Conservation (phyloP, 768 basidiomycete species). For the Crepidotus variabilis region DNA sequence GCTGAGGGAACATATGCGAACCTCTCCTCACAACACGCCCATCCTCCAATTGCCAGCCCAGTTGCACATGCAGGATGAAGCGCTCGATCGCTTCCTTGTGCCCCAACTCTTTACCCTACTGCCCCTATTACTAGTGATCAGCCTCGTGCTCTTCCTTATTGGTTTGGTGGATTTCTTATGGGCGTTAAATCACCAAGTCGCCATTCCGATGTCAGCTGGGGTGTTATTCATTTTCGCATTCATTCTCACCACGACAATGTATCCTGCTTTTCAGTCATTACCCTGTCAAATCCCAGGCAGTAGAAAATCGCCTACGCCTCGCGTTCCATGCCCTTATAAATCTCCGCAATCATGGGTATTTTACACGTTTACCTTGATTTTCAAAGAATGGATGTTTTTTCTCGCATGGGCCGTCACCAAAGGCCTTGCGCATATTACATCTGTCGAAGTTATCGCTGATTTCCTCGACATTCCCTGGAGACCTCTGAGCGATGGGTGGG, state of each 20-base stretch:
- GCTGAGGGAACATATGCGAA: slow-evolving; percentile 18
- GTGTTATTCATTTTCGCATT: slow-evolving; percentile 12
- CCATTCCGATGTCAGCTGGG: slow-evolving; percentile 9
- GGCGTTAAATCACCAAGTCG: slow-evolving; percentile 15
- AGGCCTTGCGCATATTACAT: background rate
- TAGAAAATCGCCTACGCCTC: background rate
- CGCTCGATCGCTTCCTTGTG: slow-evolving; percentile 18
- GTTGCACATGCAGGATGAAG: slow-evolving; percentile 19
- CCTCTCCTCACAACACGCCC: slow-evolving; percentile 3
- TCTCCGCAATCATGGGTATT: slow-evolving; percentile 13
- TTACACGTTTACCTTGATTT: background rate
- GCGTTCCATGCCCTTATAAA: slow-evolving; percentile 10
- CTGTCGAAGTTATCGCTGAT: too few relatives aligned
- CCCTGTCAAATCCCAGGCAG: background rate
- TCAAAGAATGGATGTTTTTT: background rate
- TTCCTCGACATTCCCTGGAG: too few relatives aligned
- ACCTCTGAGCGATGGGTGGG: background rate
- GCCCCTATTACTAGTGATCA: slow-evolving; percentile 20
- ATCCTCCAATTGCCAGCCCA: slow-evolving; percentile 10
- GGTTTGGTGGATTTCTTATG: slow-evolving; percentile 21
- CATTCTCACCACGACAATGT: slow-evolving; percentile 13
- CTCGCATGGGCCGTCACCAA: background rate
- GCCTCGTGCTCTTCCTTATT: slow-evolving; percentile 22
- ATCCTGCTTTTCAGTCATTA: slow-evolving; percentile 8
- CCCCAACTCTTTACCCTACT: slow-evolving; percentile 17